These are phyloP conservation scores for Solanum hybrid DNA, from an alignment of 305 asterid species.

Conservation along the genomic window DNA sequence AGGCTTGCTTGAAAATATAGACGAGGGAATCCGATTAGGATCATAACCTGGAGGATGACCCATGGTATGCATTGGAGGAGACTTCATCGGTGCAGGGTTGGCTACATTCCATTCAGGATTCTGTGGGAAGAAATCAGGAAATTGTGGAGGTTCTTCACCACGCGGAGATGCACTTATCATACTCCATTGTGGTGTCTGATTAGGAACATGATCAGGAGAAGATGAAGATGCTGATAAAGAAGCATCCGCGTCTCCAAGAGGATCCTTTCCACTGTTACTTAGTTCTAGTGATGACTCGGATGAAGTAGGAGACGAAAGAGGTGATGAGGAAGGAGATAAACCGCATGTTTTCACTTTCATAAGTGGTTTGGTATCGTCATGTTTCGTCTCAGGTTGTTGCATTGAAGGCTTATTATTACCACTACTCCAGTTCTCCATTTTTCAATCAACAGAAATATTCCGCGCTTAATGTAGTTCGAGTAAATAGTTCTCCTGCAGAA, in stretches of 20 bases:
- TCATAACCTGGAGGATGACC: conserved; percentile 46
- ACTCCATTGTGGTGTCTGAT: conserved; percentile 40
- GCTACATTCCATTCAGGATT: conserved; percentile 16
- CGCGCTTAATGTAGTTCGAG: neutral
- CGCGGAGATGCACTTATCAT: conserved; percentile 40
- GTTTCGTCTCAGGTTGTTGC: conserved; percentile 14
- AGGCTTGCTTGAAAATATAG: conserved; percentile 42
- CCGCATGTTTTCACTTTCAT: conserved; percentile 9
- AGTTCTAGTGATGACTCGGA: conserved; percentile 8
- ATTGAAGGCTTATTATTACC: neutral
- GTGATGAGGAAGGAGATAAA: conserved; percentile 19
- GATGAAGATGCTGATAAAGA: conserved; percentile 6
- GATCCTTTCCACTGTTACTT: conserved; percentile 1
- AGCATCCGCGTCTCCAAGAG: conserved; percentile 12
- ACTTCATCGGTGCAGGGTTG: conserved; percentile 17
- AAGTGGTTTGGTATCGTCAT: conserved; percentile 7
- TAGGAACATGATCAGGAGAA: conserved; percentile 11
- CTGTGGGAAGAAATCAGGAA: conserved; percentile 9
- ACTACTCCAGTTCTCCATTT: neutral
- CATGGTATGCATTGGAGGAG: conserved; percentile 50
- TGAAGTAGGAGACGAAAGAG: conserved; percentile 22
- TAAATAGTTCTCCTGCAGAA: neutral
- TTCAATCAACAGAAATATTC: neutral
- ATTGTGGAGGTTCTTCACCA: conserved; percentile 9
- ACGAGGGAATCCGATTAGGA: conserved; percentile 68